Base-by-base conservation (phyloP, 306 rosid species). In the Cucurbita ficifolia region DNA sequence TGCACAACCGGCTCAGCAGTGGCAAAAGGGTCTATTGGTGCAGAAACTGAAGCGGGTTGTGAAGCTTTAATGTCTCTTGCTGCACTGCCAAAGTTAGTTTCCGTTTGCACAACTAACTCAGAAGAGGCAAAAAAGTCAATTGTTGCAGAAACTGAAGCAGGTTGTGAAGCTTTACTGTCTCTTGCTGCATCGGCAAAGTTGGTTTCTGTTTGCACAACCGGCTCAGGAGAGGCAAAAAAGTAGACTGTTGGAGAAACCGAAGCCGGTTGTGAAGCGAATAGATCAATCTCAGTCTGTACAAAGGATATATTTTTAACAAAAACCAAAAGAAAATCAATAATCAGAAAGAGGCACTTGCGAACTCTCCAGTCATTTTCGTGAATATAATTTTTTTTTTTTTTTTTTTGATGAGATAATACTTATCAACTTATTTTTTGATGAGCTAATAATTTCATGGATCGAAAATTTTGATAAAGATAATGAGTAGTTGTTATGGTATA, bases 181-280 rank as follows among this genome's bases (percentile, higher is more conserved):
- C 53, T 6, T 62, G 63, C 85, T 48, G 86, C 59, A 53, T 76
- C 80, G 75, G 89, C 82, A 61, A 81, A 72, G 83, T 88, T 88
- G 50, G 75, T 76, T 63, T 82, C 89, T 78, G 88, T 81, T 78
- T 83, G 96, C 77, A 75, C 70, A 78, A 80, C 90, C 35, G 88
- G 86, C 72, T 84, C 87, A 36, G 96, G 81, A 74, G 79, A 51
- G n/a, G 91, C 81, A 81, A 95, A 88, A 78, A 88, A 84, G 79
- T 91, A 90, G 51, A 89, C 91, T 10, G 92, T 78, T 64, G 97
- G 74, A 68, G 92, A 59, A 76, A 79, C 81, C 6, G 94, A 53
- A 81, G 92, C 78, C 38, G 96, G 88, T 67, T 83, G 87, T 29
- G 97, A 79, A 38, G 90, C 89, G 81, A 95, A 95, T 21, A 87